Base-by-base conservation (phyloP, 176 grass and related monocot species). In the Carex myosuroides region DNA sequence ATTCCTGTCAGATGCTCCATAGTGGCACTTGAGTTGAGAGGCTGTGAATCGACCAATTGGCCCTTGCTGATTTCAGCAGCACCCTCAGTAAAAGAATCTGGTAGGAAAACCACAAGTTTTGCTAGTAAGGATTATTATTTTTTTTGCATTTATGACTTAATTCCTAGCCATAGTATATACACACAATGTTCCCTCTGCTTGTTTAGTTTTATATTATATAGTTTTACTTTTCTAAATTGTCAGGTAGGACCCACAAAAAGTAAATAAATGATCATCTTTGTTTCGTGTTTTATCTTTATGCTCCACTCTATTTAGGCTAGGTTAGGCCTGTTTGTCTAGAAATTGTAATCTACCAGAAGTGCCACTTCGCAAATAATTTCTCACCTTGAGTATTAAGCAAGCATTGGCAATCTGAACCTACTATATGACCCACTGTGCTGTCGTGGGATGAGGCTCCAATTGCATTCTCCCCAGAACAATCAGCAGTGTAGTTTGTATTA, bases 141-240 rank as follows among this genome's bases (percentile, higher is more conserved):
- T 75, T 54, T 54, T 53, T 75, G 71, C 21, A 74, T 74, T 74
- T 24, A 70, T 70, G 14, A 41, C 17, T 71, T 16, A 71, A 71
- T 71, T 44, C 16, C 37, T 20, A 20, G 17, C 37, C 68, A 71
- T 46, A 20, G 0, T 70, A 35, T 35, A n/a, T 62, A 71, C 68
- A 71, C 7, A 4, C 70, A 74, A 50, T 22, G 9, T 50, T 74
- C 39, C 68, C 3, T 24, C 70, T 26, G 14, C 55, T 26, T 26
- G 0, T 53, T 75, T 20, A 53, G 71, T 75, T 53, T 75, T 14
- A 75, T 52, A 29, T 22, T 24, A 75, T 21, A 14, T 3, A 26
- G 24, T 21, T 62, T 53, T 54, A 75, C 42, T 75, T 75, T 26
- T 52, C n/a, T 14, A 52, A 26, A 29, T 24, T 29, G 20, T 54